phyloP scores from a whole-genome alignment of 2,329 filamentous ascomycete species.

The Leptosphaerulina australis region DNA sequence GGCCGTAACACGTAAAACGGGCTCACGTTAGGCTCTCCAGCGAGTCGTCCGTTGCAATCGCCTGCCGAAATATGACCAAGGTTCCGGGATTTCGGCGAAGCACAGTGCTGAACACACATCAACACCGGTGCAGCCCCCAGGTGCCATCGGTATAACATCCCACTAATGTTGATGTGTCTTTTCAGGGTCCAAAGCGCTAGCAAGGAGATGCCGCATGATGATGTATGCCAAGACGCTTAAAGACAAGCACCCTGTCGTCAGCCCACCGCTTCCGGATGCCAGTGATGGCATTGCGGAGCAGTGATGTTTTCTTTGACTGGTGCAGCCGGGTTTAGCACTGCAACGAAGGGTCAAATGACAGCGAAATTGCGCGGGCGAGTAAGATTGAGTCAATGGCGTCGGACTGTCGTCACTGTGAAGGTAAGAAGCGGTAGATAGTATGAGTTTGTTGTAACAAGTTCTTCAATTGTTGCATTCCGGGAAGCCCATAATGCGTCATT shows the following conservation, averaged over 20 bases:
- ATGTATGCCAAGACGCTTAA: conserved; percentile 27
- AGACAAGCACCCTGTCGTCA: conserved; percentile 8
- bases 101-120: conserved; percentile 15
- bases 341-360: background rate
- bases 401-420: conserved; percentile 11
- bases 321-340: too few species aligned
- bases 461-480: conserved; percentile 23
- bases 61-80: conserved; percentile 3
- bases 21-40: conserved; percentile 14
- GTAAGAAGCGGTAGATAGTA: conserved; percentile 3
- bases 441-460: conserved; percentile 13
- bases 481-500: conserved; percentile 35
- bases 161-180: conserved; percentile 12
- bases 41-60: conserved; percentile 1
- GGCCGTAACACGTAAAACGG: conserved; percentile 18
- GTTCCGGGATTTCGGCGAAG: conserved; percentile 1
- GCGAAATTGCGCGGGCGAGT: background rate
- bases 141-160: conserved; percentile 19
- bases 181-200: conserved; percentile 27
- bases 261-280: conserved; percentile 16
- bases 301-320: background rate
- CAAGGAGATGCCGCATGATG: conserved; percentile 22
- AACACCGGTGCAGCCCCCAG: conserved; percentile 13
- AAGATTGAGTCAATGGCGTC: conserved; percentile 6
- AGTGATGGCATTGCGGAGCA: conserved; percentile 31